Evolutionary conservation across 176 grass and related monocot species (phyloP), one percentile per base, ranked within the genome.

Genomic region (Areca catechu): DNA sequence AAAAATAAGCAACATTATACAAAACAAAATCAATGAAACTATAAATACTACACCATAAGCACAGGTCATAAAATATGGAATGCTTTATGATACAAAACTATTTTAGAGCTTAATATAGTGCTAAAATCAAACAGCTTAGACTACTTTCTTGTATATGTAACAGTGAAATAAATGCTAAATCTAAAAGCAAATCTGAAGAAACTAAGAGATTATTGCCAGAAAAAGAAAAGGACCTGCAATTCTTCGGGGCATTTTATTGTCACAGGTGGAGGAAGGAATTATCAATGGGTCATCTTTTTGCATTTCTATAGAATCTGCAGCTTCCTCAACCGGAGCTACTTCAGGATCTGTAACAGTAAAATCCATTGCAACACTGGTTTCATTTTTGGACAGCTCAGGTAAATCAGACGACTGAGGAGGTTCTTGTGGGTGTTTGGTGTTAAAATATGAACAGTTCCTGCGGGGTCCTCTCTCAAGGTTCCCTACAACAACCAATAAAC

Each of bases 191-290:
- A 43, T 43, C 34, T 14, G 34, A 43, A 43, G 34, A 43, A 43
- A 43, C 10, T 43, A 43, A 43, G 34, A 43, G 10, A 43, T 43
- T 43, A 14, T 43, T 43, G 10, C 34, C 9, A 43, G 7, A 14
- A 43, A 12, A 43, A 43, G 34, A 43, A 43, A 43, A 3, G 10
- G 34, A 88, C 84, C 89, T 95, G 84, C 62, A 95, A 75, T 53
- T 85, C 71, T 37, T 61, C 71, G 77, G 81, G 67, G 76, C 86
- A 91, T 69, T 91, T 84, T 53, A 58, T 55, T 71, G 71, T 51
- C 53, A 77, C 49, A n/a, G 83, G 61, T 60, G 75, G 75, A 74
- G 75, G 77, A 67, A 97, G 80, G 30, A 97, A 97, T 16, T 29
- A 55, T 68, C 63, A 88, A 48, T 9, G 82, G 70, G 57, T 91